Conservation (phyloP, 2,329 filamentous ascomycete genomes). For the Trichoderma sp. region DNA sequence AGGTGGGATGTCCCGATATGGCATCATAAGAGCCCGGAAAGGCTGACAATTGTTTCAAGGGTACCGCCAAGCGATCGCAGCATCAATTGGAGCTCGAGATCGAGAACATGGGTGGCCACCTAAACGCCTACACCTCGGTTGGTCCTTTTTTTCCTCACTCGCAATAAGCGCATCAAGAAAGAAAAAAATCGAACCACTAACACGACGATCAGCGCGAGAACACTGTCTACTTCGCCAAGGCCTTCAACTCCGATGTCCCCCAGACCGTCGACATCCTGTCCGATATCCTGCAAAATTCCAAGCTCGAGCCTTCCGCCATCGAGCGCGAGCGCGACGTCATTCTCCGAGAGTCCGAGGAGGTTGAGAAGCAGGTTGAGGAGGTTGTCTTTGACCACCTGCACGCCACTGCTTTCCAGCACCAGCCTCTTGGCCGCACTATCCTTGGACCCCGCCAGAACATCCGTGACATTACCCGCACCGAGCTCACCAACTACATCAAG, state of each 20-base stretch:
- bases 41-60: constrained; percentile 48
- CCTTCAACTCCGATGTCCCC: constrained; percentile 96
- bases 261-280: constrained; percentile 96
- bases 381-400: constrained; percentile 99
- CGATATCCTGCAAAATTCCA: constrained; percentile 99
- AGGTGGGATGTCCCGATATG: constrained; percentile 58
- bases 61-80: constrained; percentile 90
- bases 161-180: constrained; percentile 16
- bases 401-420: constrained; percentile 94
- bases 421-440: constrained; percentile 96
- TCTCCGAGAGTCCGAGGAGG: constrained; percentile 96
- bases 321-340: constrained; percentile 99
- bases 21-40: background rate
- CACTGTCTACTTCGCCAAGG: constrained; percentile 99
- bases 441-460: constrained; percentile 98
- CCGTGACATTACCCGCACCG: constrained; percentile 85
- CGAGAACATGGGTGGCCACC: constrained; percentile 99
- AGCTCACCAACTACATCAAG: constrained; percentile 96
- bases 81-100: constrained; percentile 99
- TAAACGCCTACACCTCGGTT: constrained; percentile 99
- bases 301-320: constrained; percentile 87
- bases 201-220: constrained; percentile 73
- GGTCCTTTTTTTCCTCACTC: constrained; percentile 34
- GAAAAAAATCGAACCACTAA: constrained; percentile 22
- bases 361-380: constrained; percentile 99